phyloP scores from a whole-genome alignment of 371 early-diverging fungal genomes.

The Nosema bombycis region DNA sequence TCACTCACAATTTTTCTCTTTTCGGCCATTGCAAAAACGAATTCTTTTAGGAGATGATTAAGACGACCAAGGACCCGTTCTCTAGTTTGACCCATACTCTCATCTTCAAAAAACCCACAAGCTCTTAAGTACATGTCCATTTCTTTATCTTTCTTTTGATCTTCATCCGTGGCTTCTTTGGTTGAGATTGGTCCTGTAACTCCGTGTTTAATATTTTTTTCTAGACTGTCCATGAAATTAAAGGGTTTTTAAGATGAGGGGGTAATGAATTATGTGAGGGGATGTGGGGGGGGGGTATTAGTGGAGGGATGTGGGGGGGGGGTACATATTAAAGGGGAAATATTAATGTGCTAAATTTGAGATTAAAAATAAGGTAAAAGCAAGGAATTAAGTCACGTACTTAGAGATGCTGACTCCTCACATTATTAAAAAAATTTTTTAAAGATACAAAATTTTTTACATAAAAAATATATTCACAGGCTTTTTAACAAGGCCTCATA shows the following conservation, averaged over 20 bases:
- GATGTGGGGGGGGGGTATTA: too few species aligned
- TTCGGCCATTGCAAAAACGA: conserved; percentile 52
- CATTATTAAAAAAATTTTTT: too few species aligned
- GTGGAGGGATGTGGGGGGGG: too few species aligned
- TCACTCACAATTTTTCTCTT: conserved; percentile 70
- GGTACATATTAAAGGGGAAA: too few species aligned
- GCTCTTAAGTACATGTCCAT: conserved; percentile 54
- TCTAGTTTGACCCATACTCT: conserved; percentile 69
- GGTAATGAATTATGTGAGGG: too few species aligned
- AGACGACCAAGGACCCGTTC: conserved; percentile 64
- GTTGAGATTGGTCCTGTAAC: conserved; percentile 54
- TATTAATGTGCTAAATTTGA: too few species aligned
- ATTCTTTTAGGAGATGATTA: conserved; percentile 60
- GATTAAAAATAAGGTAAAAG: too few species aligned
- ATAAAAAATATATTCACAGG: conserved; percentile 36
- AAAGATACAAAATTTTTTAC: too few species aligned
- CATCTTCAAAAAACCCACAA: conserved; percentile 63
- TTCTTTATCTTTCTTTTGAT: conserved; percentile 24
- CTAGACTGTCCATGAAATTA: conserved; percentile 23
- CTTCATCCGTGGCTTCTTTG: conserved; percentile 45
- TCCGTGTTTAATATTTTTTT: conserved; percentile 44
- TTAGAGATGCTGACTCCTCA: too few species aligned
- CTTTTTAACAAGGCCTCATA: conserved; percentile 12
- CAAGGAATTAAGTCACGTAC: too few species aligned
- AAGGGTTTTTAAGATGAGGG: too few species aligned